A percentile compares a stretch with the other conserved stretches of the same genome.
These are phyloP conservation scores for Phytophthora constricta DNA, from an alignment of 352 stramenopile species.

Conservation along the genomic window DNA sequence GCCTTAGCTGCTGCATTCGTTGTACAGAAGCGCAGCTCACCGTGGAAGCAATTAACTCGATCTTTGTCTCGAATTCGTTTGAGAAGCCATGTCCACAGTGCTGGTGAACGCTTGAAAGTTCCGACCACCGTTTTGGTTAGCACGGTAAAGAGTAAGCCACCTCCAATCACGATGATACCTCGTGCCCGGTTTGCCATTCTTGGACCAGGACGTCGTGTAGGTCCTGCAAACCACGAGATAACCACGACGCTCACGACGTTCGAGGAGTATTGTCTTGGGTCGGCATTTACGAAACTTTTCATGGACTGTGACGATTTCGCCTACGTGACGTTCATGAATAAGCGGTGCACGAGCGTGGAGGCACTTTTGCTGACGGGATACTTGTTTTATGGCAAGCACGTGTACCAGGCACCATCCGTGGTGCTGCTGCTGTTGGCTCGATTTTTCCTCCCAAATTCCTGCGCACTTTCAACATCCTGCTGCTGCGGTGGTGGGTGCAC, in stretches of 20 bases:
- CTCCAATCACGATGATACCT: constrained; percentile 6
- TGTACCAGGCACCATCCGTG: constrained; percentile 36
- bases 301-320: constrained; percentile 42
- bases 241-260: constrained; percentile 30
- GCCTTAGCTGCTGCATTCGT: constrained; percentile 22
- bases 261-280: constrained; percentile 37
- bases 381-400: constrained; percentile 34
- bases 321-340: constrained; percentile 24
- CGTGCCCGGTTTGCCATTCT: constrained; percentile 25
- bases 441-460: constrained; percentile 33
- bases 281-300: constrained; percentile 30
- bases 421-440: constrained; percentile 32
- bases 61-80: constrained; percentile 14
- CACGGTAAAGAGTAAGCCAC: constrained; percentile 4
- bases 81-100: constrained; percentile 3
- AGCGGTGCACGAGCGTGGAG: constrained; percentile 28
- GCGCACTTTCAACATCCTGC: constrained; percentile 38
- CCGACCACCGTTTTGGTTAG: constrained; percentile 9
- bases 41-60: constrained; percentile 11
- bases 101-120: neutral
- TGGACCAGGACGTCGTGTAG: constrained; percentile 7
- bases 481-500: constrained; percentile 37
- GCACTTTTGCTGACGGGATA: constrained; percentile 37
- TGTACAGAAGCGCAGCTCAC: constrained; percentile 26
- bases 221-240: constrained; percentile 13